Conservation (phyloP, 2,329 filamentous ascomycete genomes). For the Cadophora gregata region DNA sequence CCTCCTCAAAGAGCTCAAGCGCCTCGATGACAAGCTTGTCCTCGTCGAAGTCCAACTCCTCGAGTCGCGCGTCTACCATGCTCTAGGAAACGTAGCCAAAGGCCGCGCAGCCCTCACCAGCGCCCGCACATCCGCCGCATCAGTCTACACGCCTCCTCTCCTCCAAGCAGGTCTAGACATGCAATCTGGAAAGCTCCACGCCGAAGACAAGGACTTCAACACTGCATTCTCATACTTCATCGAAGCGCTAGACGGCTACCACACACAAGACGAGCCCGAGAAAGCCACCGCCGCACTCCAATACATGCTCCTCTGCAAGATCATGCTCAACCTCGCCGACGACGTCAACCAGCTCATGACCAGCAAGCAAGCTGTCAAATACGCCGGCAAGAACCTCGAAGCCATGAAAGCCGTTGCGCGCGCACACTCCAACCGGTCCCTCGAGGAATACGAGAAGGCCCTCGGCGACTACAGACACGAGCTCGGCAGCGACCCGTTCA, state of each 20-base stretch:
- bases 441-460: constrained; percentile 96
- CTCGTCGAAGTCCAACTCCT: constrained; percentile 97
- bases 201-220: constrained; percentile 98
- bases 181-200: constrained; percentile 99
- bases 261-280: constrained; percentile 83
- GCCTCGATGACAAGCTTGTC: constrained; percentile 97
- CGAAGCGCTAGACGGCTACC: constrained; percentile 96
- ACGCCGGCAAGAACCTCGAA: constrained; percentile 93
- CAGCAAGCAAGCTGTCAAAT: constrained; percentile 95
- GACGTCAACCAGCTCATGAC: constrained; percentile 95
- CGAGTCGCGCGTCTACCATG: constrained; percentile 96
- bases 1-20: constrained; percentile 94
- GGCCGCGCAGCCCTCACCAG: constrained; percentile 93
- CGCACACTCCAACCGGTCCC: constrained; percentile 91
- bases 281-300: constrained; percentile 97
- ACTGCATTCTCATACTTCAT: constrained; percentile 99
- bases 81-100: constrained; percentile 94
- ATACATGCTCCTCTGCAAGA: constrained; percentile 99
- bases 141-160: constrained; percentile 94
- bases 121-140: constrained; percentile 92
- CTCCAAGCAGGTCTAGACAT: constrained; percentile 97
- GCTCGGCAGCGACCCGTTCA: constrained; percentile 92
- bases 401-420: constrained; percentile 99
- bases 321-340: constrained; percentile 97
- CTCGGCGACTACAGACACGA: constrained; percentile 90